A percentile compares a stretch with the other conserved stretches of the same genome.
Evolutionary conservation across 345 rosid genomes (phyloP).

Genomic region (Gynandropsis gynandra): DNA sequence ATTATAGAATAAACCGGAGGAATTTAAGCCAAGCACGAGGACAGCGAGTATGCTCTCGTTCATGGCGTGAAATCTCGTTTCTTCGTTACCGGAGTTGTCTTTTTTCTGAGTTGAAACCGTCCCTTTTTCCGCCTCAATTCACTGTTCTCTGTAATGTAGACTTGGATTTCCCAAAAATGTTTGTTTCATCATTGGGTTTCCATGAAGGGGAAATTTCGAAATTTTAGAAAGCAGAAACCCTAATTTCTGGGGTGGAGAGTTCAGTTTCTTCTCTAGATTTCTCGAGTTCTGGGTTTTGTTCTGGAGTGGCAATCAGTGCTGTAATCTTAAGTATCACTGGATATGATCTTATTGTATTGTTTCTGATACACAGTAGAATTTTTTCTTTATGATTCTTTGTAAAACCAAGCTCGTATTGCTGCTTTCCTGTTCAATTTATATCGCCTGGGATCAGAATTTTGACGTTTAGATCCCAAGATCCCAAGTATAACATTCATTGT

Average conservation of each 20-base stretch:
- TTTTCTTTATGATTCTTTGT: neutral
- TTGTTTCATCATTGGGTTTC: no score
- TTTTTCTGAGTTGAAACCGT: no score
- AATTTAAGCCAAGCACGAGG: no score
- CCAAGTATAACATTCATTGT: neutral
- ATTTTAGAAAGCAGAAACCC: no score
- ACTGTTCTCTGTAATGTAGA: no score
- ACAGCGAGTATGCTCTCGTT: no score
- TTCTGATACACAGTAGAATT: slow-evolving; percentile 22
- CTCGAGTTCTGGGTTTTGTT: neutral
- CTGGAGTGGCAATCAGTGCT: slow-evolving; percentile 8
- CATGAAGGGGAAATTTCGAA: no score
- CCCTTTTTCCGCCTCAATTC: no score
- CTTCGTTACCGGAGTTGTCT: no score
- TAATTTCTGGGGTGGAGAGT: slow-evolving; percentile 1
- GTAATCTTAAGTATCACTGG: slow-evolving; percentile 2
- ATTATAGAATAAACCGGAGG: no score
- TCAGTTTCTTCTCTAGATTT: neutral
- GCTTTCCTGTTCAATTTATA: neutral
- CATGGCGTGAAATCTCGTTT: no score
- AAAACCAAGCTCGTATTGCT: neutral
- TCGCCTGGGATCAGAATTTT: neutral
- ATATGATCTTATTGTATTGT: slow-evolving; percentile 10
- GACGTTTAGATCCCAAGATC: slow-evolving; percentile 9
- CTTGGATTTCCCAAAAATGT: no score